Conservation (phyloP, 768 basidiomycete species). For the Naematelia aurantialba region DNA sequence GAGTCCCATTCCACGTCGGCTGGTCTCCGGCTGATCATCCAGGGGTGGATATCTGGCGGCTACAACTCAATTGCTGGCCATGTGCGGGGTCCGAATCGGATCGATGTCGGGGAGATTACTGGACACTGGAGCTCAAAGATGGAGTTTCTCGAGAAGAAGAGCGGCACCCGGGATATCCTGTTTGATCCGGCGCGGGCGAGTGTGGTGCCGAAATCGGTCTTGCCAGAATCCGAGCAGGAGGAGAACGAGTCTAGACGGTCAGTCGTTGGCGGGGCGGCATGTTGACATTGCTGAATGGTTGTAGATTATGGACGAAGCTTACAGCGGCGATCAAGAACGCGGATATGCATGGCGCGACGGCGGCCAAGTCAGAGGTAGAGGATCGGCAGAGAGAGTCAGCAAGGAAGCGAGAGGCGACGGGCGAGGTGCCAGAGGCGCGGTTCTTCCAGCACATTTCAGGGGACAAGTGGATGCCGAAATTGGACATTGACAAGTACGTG, state of each 20-base stretch:
- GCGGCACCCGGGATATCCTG: conserved; percentile 66
- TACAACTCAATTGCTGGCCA: conserved; percentile 86
- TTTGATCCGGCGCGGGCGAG: conserved; percentile 79
- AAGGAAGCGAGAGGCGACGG: conserved; percentile 67
- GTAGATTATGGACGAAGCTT: conserved; percentile 73
- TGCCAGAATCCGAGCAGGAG: conserved; percentile 81
- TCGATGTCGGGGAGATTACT: conserved; percentile 71
- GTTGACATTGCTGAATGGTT: neutral
- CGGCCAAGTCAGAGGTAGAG: conserved; percentile 83
- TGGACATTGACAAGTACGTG: conserved; percentile 53
- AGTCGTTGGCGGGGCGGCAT: no score
- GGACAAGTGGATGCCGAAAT: conserved; percentile 77
- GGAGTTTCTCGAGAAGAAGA: conserved; percentile 71
- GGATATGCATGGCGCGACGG: conserved; percentile 92
- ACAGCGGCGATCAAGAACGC: conserved; percentile 78
- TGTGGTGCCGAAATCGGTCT: conserved; percentile 75
- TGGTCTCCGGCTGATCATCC: conserved; percentile 5
- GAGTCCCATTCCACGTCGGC: conserved; percentile 15
- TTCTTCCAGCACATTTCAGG: conserved; percentile 70
- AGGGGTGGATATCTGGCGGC: conserved; percentile 96
- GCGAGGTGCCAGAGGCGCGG: conserved; percentile 64
- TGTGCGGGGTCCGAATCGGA: conserved; percentile 62
- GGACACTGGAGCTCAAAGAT: conserved; percentile 89
- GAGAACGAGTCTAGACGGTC: conserved; percentile 82
- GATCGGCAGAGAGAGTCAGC: conserved; percentile 83